Conservation (phyloP, 108 stramenopile species). For the Discostella pseudostelligera region DNA sequence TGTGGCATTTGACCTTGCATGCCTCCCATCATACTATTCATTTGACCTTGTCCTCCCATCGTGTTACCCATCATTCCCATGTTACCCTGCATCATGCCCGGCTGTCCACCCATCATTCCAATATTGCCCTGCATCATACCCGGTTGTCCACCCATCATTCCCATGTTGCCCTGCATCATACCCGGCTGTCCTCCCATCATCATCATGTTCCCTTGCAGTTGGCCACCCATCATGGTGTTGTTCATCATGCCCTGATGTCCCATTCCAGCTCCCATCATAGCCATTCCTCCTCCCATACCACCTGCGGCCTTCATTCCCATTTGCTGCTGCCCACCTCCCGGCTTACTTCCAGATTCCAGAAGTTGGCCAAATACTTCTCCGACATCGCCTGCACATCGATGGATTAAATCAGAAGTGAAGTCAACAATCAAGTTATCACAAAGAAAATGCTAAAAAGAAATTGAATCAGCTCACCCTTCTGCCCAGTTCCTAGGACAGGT, state of each 20-base stretch:
- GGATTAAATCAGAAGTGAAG: background rate
- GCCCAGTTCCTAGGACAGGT: conserved; percentile 37
- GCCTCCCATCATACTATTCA: conserved; percentile 34
- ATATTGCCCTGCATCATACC: conserved; percentile 19
- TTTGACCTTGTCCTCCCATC: conserved; percentile 34
- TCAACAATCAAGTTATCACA: background rate
- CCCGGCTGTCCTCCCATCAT: conserved; percentile 31
- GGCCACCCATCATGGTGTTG: conserved; percentile 6
- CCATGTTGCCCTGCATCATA: conserved; percentile 38
- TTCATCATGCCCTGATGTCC: conserved; percentile 19
- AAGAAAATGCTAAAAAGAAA: background rate
- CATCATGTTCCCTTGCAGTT: conserved; percentile 17
- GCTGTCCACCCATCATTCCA: conserved; percentile 9
- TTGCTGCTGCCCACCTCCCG: background rate
- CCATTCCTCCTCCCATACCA: conserved; percentile 13
- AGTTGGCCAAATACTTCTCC: conserved; percentile 39
- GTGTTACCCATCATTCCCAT: conserved; percentile 9
- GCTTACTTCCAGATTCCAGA: conserved; percentile 3
- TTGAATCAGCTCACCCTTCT: conserved; percentile 6
- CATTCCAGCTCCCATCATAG: background rate
- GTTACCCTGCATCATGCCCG: conserved; percentile 21
- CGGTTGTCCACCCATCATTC: background rate
- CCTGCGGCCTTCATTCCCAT: conserved; percentile 5
- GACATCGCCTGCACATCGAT: conserved; percentile 17
- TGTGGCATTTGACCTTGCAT: conserved; percentile 1